Conservation (phyloP, 2,329 filamentous ascomycete species). For the Incumbomyces lentus region DNA sequence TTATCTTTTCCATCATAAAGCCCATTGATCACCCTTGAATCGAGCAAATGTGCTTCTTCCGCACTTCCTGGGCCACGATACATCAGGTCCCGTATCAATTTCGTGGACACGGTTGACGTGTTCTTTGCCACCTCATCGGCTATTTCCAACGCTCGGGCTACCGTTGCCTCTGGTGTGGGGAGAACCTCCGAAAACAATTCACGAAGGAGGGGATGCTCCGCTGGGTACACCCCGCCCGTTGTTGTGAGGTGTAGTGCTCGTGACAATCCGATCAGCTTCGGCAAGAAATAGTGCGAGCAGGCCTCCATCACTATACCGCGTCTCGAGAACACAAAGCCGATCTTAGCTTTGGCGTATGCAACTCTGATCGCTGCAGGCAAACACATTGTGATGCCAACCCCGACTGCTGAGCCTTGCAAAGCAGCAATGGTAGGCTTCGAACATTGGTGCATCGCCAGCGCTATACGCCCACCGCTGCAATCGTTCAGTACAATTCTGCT, state of each 20-base stretch:
- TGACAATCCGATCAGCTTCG: conserved; percentile 53
- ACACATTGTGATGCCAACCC: conserved; percentile 53
- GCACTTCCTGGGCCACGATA: conserved; percentile 44
- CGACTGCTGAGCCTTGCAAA: conserved; percentile 50
- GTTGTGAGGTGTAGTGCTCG: conserved; percentile 56
- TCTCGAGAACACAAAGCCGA: conserved; percentile 61
- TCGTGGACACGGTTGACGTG: conserved; percentile 53
- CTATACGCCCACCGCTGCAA: conserved; percentile 41
- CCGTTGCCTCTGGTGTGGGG: conserved; percentile 47
- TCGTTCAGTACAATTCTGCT: background rate
- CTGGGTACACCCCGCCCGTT: conserved; percentile 51
- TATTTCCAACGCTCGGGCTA: conserved; percentile 54
- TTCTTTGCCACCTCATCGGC: conserved; percentile 58
- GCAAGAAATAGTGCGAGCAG: conserved; percentile 58
- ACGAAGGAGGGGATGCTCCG: conserved; percentile 40
- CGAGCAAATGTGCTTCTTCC: conserved; percentile 61
- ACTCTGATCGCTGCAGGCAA: conserved; percentile 45
- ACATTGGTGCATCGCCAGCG: conserved; percentile 48
- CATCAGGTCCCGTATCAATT: conserved; percentile 63
- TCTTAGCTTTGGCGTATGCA: conserved; percentile 47
- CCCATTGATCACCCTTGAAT: conserved; percentile 37
- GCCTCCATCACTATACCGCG: conserved; percentile 61
- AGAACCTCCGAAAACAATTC: conserved; percentile 58
- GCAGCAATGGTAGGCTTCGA: conserved; percentile 50
- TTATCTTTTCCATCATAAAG: conserved; percentile 46